These are phyloP conservation scores for Mycena citricolor DNA, from an alignment of 1,284 basidiomycete species.

Conservation along the genomic window DNA sequence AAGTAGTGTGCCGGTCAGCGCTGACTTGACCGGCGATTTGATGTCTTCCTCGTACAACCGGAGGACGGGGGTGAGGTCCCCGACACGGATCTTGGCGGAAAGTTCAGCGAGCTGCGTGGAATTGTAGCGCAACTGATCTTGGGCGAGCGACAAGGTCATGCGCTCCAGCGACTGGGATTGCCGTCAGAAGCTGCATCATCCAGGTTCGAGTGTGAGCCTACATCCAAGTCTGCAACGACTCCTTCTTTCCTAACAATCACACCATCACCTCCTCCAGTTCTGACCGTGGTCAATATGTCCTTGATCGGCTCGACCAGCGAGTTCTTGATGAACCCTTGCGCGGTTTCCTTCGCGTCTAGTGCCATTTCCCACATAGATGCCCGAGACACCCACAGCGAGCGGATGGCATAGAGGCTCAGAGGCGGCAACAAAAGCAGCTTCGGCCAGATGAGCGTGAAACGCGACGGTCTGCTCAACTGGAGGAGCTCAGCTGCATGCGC, in stretches of 20 bases:
- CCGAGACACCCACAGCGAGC: slow-evolving; percentile 51
- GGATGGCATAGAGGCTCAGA: slow-evolving; percentile 48
- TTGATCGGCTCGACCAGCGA: slow-evolving; percentile 90
- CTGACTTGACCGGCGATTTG: slow-evolving; percentile 81
- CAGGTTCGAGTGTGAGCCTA: slow-evolving; percentile 35
- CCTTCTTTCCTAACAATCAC: slow-evolving; percentile 78
- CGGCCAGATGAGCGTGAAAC: slow-evolving; percentile 65
- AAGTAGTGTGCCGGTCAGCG: slow-evolving; percentile 79
- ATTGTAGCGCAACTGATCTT: slow-evolving; percentile 72
- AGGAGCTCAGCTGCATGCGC: slow-evolving; percentile 26
- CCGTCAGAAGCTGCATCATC: not conserved
- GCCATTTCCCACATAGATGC: slow-evolving; percentile 53
- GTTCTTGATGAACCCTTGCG: slow-evolving; percentile 73
- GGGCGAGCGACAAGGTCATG: slow-evolving; percentile 86
- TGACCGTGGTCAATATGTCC: slow-evolving; percentile 81
- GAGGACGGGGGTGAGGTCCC: slow-evolving; percentile 88
- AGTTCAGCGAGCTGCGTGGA: slow-evolving; percentile 65
- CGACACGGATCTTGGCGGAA: slow-evolving; percentile 67
- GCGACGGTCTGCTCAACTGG: slow-evolving; percentile 55
- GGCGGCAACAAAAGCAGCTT: slow-evolving; percentile 66
- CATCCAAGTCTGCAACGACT: slow-evolving; percentile 77
- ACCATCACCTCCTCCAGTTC: slow-evolving; percentile 70
- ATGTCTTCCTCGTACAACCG: slow-evolving; percentile 93
- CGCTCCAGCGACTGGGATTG: slow-evolving; percentile 79
- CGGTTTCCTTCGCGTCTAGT: slow-evolving; percentile 67